phyloP scores from a whole-genome alignment of 2,329 filamentous ascomycete genomes.

The Scedosporium minutisporum region DNA sequence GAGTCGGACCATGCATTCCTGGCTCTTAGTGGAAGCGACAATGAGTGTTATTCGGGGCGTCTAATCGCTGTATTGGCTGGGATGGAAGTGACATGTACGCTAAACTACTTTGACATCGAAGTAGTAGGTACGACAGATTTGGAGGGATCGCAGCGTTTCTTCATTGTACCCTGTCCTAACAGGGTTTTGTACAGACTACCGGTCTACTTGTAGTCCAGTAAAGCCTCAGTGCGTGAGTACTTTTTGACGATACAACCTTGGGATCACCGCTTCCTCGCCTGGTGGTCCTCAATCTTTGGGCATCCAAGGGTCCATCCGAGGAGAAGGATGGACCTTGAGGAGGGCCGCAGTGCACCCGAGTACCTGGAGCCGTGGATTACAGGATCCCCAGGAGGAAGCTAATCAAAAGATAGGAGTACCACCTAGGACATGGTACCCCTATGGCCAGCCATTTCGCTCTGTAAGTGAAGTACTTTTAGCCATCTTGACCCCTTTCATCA shows the following conservation, averaged over 20 bases:
- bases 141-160: too few relatives aligned
- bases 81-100: too few relatives aligned
- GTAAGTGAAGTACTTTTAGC: neutral
- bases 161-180: too few relatives aligned
- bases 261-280: neutral
- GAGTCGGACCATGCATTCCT: neutral
- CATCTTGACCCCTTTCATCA: neutral
- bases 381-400: neutral
- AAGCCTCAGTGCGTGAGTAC: neutral
- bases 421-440: neutral
- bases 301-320: neutral
- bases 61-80: too few relatives aligned
- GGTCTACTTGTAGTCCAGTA: too few relatives aligned
- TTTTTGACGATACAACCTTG: neutral
- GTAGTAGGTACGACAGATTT: too few relatives aligned
- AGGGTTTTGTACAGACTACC: too few relatives aligned
- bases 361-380: neutral
- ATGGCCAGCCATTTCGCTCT: neutral
- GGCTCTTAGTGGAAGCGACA: too few relatives aligned
- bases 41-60: too few relatives aligned
- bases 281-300: neutral
- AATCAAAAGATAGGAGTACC: neutral
- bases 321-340: neutral
- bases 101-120: too few relatives aligned
- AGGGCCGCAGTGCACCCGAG: neutral